These are phyloP conservation scores for Trichophyton equinum DNA, from an alignment of 2,329 filamentous ascomycete genomes.

Conservation along the genomic window DNA sequence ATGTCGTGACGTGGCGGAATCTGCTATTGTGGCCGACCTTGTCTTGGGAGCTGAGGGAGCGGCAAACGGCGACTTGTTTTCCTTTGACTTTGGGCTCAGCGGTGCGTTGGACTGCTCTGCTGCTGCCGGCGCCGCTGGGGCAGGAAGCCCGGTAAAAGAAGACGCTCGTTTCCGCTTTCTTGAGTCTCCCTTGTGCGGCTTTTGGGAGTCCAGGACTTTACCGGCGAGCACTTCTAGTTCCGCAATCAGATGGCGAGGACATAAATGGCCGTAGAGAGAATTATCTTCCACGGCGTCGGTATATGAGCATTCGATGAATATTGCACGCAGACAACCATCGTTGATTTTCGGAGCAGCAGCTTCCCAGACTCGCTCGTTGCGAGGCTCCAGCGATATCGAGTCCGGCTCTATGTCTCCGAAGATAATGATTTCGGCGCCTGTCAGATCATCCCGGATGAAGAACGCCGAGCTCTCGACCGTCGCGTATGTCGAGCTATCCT, in stretches of 20 bases:
- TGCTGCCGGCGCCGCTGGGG: neutral
- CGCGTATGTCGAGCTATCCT: slow-evolving; percentile 18
- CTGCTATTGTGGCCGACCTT: neutral
- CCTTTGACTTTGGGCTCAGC: slow-evolving; percentile 7
- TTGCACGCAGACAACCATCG: slow-evolving; percentile 56
- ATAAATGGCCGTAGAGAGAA: slow-evolving; percentile 76
- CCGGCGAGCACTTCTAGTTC: slow-evolving; percentile 62
- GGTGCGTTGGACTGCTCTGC: neutral
- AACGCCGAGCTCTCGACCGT: slow-evolving; percentile 70
- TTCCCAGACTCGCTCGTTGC: slow-evolving; percentile 73
- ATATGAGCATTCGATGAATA: slow-evolving; percentile 95
- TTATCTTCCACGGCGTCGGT: slow-evolving; percentile 66
- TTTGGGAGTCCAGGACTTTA: slow-evolving; percentile 50
- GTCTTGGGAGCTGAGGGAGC: slow-evolving; percentile 2
- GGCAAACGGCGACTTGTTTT: neutral
- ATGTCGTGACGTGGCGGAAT: neutral
- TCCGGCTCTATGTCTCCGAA: slow-evolving; percentile 96
- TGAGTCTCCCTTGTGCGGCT: slow-evolving; percentile 19
- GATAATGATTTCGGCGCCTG: slow-evolving; percentile 68
- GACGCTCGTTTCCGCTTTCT: slow-evolving; percentile 32
- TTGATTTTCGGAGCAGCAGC: slow-evolving; percentile 79
- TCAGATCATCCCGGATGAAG: slow-evolving; percentile 68
- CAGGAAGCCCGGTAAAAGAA: slow-evolving; percentile 5
- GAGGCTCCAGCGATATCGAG: slow-evolving; percentile 64
- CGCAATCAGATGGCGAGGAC: slow-evolving; percentile 66